Evolutionary conservation across 257 asterid genomes (phyloP), one percentile per base, ranked within the genome.

Genomic region (Nicotiana obtusifolia): DNA sequence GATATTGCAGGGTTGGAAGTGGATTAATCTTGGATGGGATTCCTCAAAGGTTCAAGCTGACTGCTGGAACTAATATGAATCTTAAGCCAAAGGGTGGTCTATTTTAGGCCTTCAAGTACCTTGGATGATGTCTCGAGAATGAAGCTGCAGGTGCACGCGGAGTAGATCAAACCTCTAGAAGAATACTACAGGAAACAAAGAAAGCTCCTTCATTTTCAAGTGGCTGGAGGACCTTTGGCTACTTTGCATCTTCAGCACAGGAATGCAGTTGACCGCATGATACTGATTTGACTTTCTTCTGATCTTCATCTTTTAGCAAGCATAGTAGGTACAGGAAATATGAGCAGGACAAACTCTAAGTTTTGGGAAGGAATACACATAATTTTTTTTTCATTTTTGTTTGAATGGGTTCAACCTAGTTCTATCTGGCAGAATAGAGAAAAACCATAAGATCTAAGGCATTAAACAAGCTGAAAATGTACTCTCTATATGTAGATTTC

Each of bases 11-110:
- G 76, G 98, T 97, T 77, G 97, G 94, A 94, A 90, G 87, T 62
- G 99, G 99, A 57, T 95, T 95, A 87, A 93, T 95, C 84, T 83
- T 95, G 89, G 97, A 91, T 84, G 99, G 98, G 69, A 83, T 95
- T 81, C 98, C 99, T 80, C 89, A 10, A 88, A 86, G 67, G 83
- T 89, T 78, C 99, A 95, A 88, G 99, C 99, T 69, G 98, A 62
- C 85, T 84, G 84, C 93, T 57, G 89, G 90, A 66, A 82, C 84
- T 80, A 91, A 82, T 86, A 87, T 84, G 16, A 84, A 71, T 77
- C 56, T 84, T 33, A 84, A 85, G 88, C 66, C 82, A 54, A 86
- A 60, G 61, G 56, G 82, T 53, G 86, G 86, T 64, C 85, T 33
- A 41, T 83, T 87, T 85, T 31, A 84, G 77, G 68, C 82, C 93